Conservation (phyloP, 106 monocot genomes). For the Dioscorea dumetorum region DNA sequence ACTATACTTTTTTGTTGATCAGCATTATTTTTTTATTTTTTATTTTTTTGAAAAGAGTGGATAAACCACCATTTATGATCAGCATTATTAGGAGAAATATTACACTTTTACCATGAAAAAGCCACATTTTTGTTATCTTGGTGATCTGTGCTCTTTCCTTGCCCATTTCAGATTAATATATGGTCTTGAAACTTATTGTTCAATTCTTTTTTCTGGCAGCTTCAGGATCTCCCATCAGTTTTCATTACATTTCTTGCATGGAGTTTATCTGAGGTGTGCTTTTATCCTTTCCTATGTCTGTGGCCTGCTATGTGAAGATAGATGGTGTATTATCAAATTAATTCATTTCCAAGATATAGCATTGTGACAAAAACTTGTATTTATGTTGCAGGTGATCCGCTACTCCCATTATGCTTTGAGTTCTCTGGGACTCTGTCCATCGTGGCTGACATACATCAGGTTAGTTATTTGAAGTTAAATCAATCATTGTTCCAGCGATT, state of each 20-base stretch:
- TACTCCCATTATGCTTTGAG: conserved; percentile 76
- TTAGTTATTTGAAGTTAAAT: conserved; percentile 1
- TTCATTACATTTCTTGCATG: conserved; percentile 81
- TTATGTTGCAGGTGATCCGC: conserved; percentile 57
- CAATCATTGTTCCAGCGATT: too few relatives aligned
- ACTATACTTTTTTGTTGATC: too few relatives aligned
- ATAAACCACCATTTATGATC: too few relatives aligned
- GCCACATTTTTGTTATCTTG: too few relatives aligned
- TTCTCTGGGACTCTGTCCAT: conserved; percentile 36
- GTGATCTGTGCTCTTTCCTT: too few relatives aligned
- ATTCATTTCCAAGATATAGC: not conserved
- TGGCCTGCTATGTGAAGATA: not conserved
- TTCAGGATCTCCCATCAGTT: conserved; percentile 71
- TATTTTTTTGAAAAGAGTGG: too few relatives aligned
- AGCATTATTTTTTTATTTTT: too few relatives aligned
- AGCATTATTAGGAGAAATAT: too few relatives aligned
- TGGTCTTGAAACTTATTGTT: too few relatives aligned
- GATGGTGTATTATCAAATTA: too few relatives aligned
- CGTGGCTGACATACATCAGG: conserved; percentile 86
- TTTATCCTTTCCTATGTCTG: not conserved
- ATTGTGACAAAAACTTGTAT: not conserved
- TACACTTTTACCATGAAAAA: too few relatives aligned
- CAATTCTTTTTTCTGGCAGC: conserved; percentile 25
- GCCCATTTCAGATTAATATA: too few relatives aligned
- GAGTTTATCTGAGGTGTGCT: conserved; percentile 70